Conservation (phyloP, 371 early-diverging fungal species). For the Mucor circinelloides region DNA sequence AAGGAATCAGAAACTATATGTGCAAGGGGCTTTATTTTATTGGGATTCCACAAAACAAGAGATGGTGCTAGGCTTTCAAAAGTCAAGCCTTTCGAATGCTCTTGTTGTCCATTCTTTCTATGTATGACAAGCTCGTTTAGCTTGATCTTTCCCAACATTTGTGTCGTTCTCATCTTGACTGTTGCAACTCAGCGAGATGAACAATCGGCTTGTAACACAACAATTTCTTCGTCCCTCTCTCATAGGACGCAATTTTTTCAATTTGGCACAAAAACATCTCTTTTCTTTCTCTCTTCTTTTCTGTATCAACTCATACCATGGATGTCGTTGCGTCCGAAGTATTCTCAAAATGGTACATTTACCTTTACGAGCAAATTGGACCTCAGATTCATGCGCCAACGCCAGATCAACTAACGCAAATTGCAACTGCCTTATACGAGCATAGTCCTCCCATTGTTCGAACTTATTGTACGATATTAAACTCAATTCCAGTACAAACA, state of each 20-base stretch:
- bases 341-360: constrained; percentile 35
- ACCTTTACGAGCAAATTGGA: constrained; percentile 30
- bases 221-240: too few species aligned
- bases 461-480: constrained; percentile 24
- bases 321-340: constrained; percentile 28
- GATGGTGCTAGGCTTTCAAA: too few species aligned
- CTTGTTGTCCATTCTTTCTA: too few species aligned
- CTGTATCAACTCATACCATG: constrained; percentile 8
- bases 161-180: too few species aligned
- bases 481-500: constrained; percentile 35
- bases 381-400: constrained; percentile 27
- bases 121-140: too few species aligned
- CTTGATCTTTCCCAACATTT: too few species aligned
- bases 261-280: not conserved
- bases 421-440: constrained; percentile 6
- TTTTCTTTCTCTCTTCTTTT: not conserved
- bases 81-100: too few species aligned
- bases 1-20: not conserved
- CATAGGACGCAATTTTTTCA: too few species aligned
- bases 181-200: too few species aligned
- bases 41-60: not conserved
- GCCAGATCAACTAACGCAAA: constrained; percentile 22
- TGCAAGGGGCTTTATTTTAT: not conserved
- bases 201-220: too few species aligned
- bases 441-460: constrained; percentile 31